Percentiles rank a stretch among this genome's conserved stretches.
These are phyloP conservation scores for Nakazawaea ernobii DNA, from an alignment of 805 yeast genomes.

Conservation along the genomic window DNA sequence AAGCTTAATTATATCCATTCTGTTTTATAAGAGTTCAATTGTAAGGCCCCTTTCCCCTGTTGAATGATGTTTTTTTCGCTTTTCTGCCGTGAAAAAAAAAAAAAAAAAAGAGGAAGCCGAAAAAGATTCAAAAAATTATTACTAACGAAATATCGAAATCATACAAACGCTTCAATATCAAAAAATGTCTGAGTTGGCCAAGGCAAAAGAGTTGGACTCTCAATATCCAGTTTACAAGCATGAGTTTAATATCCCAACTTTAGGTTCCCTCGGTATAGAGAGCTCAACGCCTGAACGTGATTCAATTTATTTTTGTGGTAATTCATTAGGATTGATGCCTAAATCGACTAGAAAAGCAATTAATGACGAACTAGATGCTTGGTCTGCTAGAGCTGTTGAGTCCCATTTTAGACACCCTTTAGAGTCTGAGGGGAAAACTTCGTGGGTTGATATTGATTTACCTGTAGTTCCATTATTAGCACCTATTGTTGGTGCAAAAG, in stretches of 20 bases:
- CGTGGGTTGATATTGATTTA: constrained; percentile 83
- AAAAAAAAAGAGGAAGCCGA: neutral
- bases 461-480: constrained; percentile 68
- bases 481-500: constrained; percentile 68
- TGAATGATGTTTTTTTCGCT: no score
- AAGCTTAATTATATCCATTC: neutral
- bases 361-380: constrained; percentile 66
- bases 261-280: constrained; percentile 48
- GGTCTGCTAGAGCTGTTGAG: constrained; percentile 79
- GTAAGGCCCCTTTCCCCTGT: no score
- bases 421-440: constrained; percentile 36
- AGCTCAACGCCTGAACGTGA: constrained; percentile 20
- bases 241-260: constrained; percentile 63
- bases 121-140: neutral
- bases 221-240: constrained; percentile 32
- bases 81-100: neutral
- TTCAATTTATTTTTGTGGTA: constrained; percentile 73
- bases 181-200: constrained; percentile 2
- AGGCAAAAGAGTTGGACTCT: constrained; percentile 31
- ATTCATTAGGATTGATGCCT: constrained; percentile 93
- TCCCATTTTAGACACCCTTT: constrained; percentile 74
- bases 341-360: constrained; percentile 50
- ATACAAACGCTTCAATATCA: neutral
- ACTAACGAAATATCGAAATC: neutral
- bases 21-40: no score